Evolutionary conservation across 768 basidiomycete genomes (phyloP), one percentile per base, ranked within the genome.

Genomic region (Trichaptum fuscoviolaceum): DNA sequence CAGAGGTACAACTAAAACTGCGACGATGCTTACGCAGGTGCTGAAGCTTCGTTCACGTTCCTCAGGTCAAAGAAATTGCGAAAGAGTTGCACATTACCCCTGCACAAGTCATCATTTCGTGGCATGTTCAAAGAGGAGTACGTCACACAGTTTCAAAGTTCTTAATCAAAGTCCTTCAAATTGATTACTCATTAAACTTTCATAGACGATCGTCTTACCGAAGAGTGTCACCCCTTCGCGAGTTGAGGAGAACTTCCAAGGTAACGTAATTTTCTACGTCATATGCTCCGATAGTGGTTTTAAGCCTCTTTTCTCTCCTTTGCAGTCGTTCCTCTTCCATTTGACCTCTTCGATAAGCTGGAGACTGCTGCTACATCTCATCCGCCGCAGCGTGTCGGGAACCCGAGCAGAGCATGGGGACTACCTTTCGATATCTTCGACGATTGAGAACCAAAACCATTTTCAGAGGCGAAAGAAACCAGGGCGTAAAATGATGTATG

Each of bases 61-160:
- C 34, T 12, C 66, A 86, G 81, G 82, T 89, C 20, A 81, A 84
- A 71, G 74, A 78, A 57, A 85, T 90, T 66, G 88, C 90, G 18
- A 71, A 81, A 64, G 81, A 86, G 67, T 82, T 91, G 65, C 83
- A 84, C 2, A 86, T 92, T 64, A 90, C 89, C 2, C 90, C 90
- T 24, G 90, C 90, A 3, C 89, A 91, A 71, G 88, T 87, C 27
- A 79, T 90, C 63, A 85, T 91, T 71, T 87, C 86, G 0, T 92
- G 91, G 91, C 86, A 87, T 71, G 82, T 91, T 62, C 90, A 90
- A 75, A 85, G 89, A 24, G 90, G 91, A 10, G 88, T 90, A 52
- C 42, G 5, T 25, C n/a, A n/a, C 34, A 23, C 17, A 62, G 34
- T 8, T n/a, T 35, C 15, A 62, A 25, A 25, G n/a, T n/a, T n/a